These are phyloP conservation scores for Cytospora chrysosperma DNA, from an alignment of 2,329 filamentous ascomycete genomes.

Conservation along the genomic window DNA sequence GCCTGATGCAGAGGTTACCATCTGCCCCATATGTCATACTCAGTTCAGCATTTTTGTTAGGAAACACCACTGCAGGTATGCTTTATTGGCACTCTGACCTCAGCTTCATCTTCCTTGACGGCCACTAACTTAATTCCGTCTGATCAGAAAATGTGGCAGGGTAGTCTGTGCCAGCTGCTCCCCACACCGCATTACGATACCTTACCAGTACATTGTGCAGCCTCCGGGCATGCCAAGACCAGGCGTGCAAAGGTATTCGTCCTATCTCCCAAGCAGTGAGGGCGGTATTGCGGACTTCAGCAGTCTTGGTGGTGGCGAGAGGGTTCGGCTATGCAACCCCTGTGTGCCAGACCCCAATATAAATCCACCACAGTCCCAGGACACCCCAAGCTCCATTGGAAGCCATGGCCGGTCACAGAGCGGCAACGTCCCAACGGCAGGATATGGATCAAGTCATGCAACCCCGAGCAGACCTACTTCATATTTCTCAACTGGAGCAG, in stretches of 20 bases:
- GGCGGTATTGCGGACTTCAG: constrained; percentile 44
- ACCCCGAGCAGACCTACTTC: constrained; percentile 36
- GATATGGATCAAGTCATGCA: constrained; percentile 22
- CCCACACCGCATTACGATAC: constrained; percentile 92
- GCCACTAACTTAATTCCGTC: neutral
- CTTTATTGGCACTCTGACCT: constrained; percentile 17
- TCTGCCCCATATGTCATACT: constrained; percentile 79
- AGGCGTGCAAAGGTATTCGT: constrained; percentile 38
- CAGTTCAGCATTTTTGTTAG: constrained; percentile 83
- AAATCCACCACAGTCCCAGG: constrained; percentile 45
- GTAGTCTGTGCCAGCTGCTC: constrained; percentile 91
- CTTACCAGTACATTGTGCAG: constrained; percentile 86
- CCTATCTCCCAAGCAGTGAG: constrained; percentile 41
- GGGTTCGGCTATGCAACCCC: constrained; percentile 60
- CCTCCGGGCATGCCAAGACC: constrained; percentile 52
- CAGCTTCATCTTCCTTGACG: constrained; percentile 1
- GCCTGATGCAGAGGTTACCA: constrained; percentile 76
- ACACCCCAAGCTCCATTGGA: constrained; percentile 31
- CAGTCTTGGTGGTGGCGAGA: constrained; percentile 53
- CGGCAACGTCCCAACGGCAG: constrained; percentile 24
- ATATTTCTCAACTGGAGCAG: constrained; percentile 37
- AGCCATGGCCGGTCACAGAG: constrained; percentile 48
- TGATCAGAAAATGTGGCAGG: constrained; percentile 76
- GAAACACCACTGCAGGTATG: constrained; percentile 87
- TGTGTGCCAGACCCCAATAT: constrained; percentile 63